Evolutionary conservation across 495 filamentous ascomycete genomes (phyloP).

Genomic region (Neurospora sp.): DNA sequence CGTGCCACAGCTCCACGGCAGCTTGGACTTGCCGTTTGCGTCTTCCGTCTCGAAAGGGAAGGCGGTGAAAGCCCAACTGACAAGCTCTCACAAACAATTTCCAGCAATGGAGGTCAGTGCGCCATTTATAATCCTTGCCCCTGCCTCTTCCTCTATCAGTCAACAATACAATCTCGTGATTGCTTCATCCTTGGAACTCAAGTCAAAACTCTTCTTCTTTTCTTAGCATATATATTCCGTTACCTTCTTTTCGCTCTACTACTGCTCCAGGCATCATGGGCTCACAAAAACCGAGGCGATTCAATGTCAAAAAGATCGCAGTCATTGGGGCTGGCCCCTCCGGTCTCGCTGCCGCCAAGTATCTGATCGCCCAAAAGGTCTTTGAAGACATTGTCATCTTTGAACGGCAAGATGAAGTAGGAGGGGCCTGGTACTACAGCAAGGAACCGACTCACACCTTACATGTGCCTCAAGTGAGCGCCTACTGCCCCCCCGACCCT

Average conservation of each 20-base stretch:
- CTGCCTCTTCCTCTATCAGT: not conserved
- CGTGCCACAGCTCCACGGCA: not conserved
- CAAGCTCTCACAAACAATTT: not conserved
- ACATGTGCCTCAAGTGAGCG: conserved; percentile 31
- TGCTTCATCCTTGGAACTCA: not conserved
- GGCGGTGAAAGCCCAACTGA: not conserved
- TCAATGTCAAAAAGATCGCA: conserved; percentile 44
- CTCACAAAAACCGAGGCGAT: conserved; percentile 11
- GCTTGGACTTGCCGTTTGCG: not conserved
- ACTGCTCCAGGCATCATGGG: conserved; percentile 10
- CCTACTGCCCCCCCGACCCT: conserved; percentile 29
- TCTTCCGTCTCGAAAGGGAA: not conserved
- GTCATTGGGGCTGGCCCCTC: conserved; percentile 64
- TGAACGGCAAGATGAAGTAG: conserved; percentile 65
- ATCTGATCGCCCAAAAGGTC: conserved; percentile 58
- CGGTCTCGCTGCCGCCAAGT: conserved; percentile 60
- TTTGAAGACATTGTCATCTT: conserved; percentile 67
- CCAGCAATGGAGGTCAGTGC: not conserved
- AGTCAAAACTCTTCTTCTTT: not conserved
- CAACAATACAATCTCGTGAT: not conserved
- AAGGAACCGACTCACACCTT: conserved; percentile 19
- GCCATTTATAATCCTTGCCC: not conserved
- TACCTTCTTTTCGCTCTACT: not conserved
- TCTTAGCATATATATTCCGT: not conserved
- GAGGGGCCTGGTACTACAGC: conserved; percentile 78